Evolutionary conservation across 2,329 filamentous ascomycete species (phyloP), one percentile per base, ranked within the genome.

Genomic region (Paecilomyces sp.): DNA sequence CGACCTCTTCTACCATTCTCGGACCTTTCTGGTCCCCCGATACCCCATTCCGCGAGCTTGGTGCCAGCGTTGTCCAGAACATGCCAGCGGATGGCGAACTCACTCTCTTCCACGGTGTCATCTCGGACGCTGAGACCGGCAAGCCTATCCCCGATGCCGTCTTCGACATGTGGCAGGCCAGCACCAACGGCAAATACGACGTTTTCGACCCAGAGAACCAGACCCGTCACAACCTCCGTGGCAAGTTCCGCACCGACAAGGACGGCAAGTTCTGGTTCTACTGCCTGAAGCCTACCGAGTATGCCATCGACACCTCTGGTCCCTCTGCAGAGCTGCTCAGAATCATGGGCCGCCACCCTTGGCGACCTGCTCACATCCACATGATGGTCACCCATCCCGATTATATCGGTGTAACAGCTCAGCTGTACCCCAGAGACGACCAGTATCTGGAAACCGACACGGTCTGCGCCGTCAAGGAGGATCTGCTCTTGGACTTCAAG

Each of bases 131-230:
- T 65, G 78, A 83, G 63, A 89, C 87, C 60, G 84, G 85, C 70
- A 82, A 83, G 76, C 85, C 85, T 62, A 86, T 91, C 67, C 82
- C 81, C 58, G 79, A 81, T 68, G 88, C 88, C 66, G 85, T 89
- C 64, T 85, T 91, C 68, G 89, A 91, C 71, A 88, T 91, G 79
- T 91, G 88, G 88, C 87, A 91, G 72, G 88, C 88, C 56, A 88
- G 84, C 65, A 80, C 86, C 73, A 91, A 90, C 77, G 88, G 88
- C 73, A 86, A 87, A 72, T 91, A 91, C 79, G 87, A 90, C 70
- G 85, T 88, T 81, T 87, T 89, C 75, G 88, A 91, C 74, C 87
- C 87, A 0, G 82, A 86, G 59, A 85, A 85, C 76, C 88, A 90
- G 79, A 77, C 78, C 56, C 84, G 85, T 70, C 88, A 90, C 82